Percentiles rank a stretch among this genome's conserved stretches.
Evolutionary conservation across 2,329 filamentous ascomycete species (phyloP).

Genomic region (Ophioceras dolichostomum): DNA sequence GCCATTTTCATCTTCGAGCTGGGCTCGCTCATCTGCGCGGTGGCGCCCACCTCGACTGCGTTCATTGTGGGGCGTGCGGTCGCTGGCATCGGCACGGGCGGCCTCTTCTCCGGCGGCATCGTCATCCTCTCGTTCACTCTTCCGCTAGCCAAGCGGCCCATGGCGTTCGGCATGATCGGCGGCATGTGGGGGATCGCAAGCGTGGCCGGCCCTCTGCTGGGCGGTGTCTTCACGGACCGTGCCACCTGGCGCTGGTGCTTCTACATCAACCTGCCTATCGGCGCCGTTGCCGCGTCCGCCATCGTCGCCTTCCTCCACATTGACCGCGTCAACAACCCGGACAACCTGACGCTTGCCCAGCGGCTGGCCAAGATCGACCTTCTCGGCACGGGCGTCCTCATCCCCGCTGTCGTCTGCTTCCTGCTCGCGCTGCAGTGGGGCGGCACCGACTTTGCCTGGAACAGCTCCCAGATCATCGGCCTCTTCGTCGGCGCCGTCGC

Average conservation of each 20-base stretch:
- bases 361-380: conserved; percentile 35
- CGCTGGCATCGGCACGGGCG: conserved; percentile 31
- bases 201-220: conserved; percentile 29
- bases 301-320: conserved; percentile 34
- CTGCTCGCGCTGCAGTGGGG: conserved; percentile 46
- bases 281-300: conserved; percentile 11
- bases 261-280: conserved; percentile 9
- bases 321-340: conserved; percentile 18
- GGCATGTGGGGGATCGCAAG: conserved; percentile 37
- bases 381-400: conserved; percentile 33
- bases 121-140: conserved; percentile 31
- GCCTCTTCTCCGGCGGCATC: conserved; percentile 30
- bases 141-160: conserved; percentile 34
- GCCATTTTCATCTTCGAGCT: conserved; percentile 8
- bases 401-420: conserved; percentile 38
- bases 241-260: conserved; percentile 21
- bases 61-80: conserved; percentile 35
- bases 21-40: conserved; percentile 16
- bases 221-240: conserved; percentile 23
- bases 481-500: conserved; percentile 35
- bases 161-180: conserved; percentile 37
- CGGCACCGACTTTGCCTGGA: conserved; percentile 38
- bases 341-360: conserved; percentile 17
- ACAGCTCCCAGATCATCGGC: conserved; percentile 32
- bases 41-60: conserved; percentile 26